Evolutionary conservation across 2,329 filamentous ascomycete genomes (phyloP).

Genomic region (Raffaelea arxii): DNA sequence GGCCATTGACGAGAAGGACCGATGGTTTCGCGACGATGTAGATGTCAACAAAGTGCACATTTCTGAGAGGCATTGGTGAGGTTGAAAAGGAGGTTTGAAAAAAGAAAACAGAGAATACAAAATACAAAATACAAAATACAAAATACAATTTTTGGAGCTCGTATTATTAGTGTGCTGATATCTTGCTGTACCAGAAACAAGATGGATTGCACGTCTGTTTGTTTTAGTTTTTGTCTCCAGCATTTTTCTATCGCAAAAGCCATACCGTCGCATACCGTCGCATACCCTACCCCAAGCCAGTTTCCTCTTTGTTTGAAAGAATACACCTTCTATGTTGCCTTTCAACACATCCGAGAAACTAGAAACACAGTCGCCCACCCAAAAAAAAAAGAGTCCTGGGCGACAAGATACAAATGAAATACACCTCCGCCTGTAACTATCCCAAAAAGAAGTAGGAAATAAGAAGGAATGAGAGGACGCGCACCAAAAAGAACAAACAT

Average conservation of each 20-base stretch:
- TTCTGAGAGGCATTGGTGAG: constrained; percentile 56
- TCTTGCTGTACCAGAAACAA: too few relatives aligned
- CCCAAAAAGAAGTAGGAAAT: neutral
- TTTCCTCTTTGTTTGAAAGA: neutral
- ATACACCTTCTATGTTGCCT: neutral
- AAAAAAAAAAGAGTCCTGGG: neutral
- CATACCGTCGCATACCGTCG: too few relatives aligned
- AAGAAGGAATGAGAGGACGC: constrained; percentile 1
- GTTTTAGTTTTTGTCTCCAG: too few relatives aligned
- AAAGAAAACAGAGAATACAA: constrained; percentile 1
- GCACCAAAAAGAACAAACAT: neutral
- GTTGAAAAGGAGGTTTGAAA: neutral
- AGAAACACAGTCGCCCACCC: neutral
- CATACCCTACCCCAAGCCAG: neutral
- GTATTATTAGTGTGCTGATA: too few relatives aligned
- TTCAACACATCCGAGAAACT: neutral
- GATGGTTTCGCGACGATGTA: constrained; percentile 62
- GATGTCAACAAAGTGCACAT: constrained; percentile 61
- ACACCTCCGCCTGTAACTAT: neutral
- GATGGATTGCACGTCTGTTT: too few relatives aligned
- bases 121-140: neutral
- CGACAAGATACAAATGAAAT: neutral
- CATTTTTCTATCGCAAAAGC: too few relatives aligned
- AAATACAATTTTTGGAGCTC: too few relatives aligned
- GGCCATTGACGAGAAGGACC: constrained; percentile 47